Conservation (phyloP, 164 flowering plant genomes). For the Macadamia integrifolia region DNA sequence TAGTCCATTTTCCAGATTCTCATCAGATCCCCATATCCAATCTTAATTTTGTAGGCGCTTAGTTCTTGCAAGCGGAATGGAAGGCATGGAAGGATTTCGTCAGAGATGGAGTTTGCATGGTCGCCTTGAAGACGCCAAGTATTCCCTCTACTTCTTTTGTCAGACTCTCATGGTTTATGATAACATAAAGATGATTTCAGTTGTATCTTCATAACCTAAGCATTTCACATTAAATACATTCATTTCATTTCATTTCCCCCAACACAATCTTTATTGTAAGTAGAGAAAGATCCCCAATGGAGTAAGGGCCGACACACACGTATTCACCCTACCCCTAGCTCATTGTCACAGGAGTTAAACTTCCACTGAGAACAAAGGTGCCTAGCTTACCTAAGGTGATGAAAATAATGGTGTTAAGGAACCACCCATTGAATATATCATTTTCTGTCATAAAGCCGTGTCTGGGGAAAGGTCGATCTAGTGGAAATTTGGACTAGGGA, state of each 20-base stretch:
- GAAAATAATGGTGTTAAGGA: neutral
- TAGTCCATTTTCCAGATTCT: neutral
- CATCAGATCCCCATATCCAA: neutral
- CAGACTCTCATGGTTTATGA: neutral
- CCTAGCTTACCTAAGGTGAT: too few species aligned
- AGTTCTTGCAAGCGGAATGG: slow-evolving; percentile 86
- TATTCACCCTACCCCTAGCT: too few species aligned
- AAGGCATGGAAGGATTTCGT: slow-evolving; percentile 83
- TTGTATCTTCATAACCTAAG: neutral
- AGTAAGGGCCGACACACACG: too few species aligned
- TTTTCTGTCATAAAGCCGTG: neutral
- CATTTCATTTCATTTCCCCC: too few species aligned
- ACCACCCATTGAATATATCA: neutral
- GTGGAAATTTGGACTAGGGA: too few species aligned
- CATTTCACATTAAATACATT: neutral
- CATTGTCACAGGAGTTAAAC: too few species aligned
- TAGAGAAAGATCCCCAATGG: too few species aligned
- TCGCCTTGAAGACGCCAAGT: slow-evolving; percentile 79
- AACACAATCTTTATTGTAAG: too few species aligned
- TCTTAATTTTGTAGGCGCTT: slow-evolving; percentile 44
- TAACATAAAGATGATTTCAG: neutral
- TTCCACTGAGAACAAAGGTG: too few species aligned
- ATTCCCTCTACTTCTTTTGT: slow-evolving; percentile 10
- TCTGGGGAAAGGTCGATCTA: too few species aligned
- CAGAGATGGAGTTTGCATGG: slow-evolving; percentile 98